phyloP scores from a whole-genome alignment of 1,139 yeast species.

The Blastobotrys petasosporus region DNA sequence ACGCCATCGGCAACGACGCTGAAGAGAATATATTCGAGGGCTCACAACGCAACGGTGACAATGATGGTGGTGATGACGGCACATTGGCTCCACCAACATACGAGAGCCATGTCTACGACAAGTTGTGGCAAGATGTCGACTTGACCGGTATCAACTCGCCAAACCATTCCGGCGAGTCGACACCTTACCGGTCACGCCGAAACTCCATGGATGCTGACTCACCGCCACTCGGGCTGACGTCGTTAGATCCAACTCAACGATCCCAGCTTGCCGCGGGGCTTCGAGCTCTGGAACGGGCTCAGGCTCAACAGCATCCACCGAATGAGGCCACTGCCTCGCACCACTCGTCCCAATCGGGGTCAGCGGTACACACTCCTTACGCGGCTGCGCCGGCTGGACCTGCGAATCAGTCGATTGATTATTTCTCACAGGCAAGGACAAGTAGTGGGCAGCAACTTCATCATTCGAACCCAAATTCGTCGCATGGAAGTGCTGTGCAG shows the following conservation, averaged over 20 bases:
- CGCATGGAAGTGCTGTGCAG: neutral
- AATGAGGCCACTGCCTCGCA: no score
- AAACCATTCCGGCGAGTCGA: slow-evolving; percentile 42
- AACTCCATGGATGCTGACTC: slow-evolving; percentile 26
- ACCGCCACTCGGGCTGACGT: slow-evolving; percentile 23
- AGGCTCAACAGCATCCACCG: slow-evolving; percentile 9
- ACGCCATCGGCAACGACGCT: slow-evolving; percentile 27
- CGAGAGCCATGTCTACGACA: slow-evolving; percentile 77
- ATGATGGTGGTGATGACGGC: slow-evolving; percentile 16
- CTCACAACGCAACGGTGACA: slow-evolving; percentile 14
- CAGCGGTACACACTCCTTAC: no score
- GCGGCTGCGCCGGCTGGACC: no score
- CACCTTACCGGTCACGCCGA: slow-evolving; percentile 30
- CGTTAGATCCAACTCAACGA: slow-evolving; percentile 27
- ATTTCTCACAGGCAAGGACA: no score
- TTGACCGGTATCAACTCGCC: slow-evolving; percentile 50
- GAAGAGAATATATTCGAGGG: slow-evolving; percentile 22
- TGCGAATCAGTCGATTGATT: no score
- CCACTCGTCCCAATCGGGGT: no score
- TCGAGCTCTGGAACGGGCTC: slow-evolving; percentile 27
- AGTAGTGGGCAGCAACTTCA: neutral
- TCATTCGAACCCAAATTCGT: neutral
- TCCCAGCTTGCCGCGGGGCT: slow-evolving; percentile 30
- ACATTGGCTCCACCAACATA: slow-evolving; percentile 78
- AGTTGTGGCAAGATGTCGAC: slow-evolving; percentile 66